These are phyloP conservation scores for Arachis hypogaea DNA, from an alignment of 306 rosid genomes.

Conservation along the genomic window DNA sequence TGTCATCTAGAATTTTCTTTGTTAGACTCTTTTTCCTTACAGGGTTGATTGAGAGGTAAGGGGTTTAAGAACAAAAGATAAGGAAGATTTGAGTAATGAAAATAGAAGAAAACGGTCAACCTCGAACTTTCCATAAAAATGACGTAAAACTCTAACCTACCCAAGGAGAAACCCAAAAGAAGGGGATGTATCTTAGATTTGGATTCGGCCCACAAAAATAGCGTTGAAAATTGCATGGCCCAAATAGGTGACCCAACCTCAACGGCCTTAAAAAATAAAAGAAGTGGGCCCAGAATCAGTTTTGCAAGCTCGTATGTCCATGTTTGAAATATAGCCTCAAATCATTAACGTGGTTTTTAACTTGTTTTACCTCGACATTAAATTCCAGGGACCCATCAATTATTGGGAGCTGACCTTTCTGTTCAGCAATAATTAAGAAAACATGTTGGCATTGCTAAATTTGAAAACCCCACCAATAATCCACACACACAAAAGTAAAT, in stretches of 20 bases:
- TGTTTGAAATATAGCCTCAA: constrained; percentile 41
- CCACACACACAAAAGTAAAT: constrained; percentile 28
- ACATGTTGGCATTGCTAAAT: constrained; percentile 45
- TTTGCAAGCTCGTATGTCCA: constrained; percentile 26
- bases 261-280: constrained; percentile 6
- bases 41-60: no score
- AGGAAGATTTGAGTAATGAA: no score
- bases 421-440: constrained; percentile 48
- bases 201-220: background rate
- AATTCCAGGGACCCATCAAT: constrained; percentile 56
- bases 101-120: no score
- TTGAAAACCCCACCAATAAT: constrained; percentile 45
- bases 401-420: constrained; percentile 49
- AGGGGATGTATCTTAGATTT: constrained; percentile 3
- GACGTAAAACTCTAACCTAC: background rate
- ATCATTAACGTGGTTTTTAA: constrained; percentile 42
- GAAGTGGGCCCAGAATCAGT: constrained; percentile 38
- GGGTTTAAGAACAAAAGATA: no score
- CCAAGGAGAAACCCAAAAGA: background rate
- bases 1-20: no score
- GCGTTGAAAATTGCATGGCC: background rate
- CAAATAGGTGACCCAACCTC: constrained; percentile 19
- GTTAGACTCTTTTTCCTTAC: no score
- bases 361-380: constrained; percentile 42
- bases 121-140: background rate